phyloP scores from a whole-genome alignment of 768 basidiomycete genomes.

The Mycena galopus region DNA sequence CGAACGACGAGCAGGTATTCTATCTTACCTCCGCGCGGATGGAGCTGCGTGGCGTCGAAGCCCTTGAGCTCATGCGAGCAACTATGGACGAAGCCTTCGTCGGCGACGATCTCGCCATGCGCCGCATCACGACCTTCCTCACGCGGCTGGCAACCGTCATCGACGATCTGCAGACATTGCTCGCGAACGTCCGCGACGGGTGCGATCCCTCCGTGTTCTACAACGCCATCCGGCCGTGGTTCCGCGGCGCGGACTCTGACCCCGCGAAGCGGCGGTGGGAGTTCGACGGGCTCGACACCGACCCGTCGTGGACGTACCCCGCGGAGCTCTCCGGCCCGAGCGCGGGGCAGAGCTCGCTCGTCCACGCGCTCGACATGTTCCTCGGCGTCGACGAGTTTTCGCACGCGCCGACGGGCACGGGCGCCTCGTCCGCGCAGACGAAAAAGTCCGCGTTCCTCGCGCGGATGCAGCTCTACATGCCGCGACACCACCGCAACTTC shows the following conservation, averaged over 20 bases:
- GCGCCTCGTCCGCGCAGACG: constrained; percentile 31
- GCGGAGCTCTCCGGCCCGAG: constrained; percentile 80
- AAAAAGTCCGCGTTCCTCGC: constrained; percentile 65
- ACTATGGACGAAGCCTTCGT: constrained; percentile 93
- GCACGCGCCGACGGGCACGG: constrained; percentile 42
- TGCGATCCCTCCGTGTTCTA: constrained; percentile 84
- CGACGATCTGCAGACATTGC: constrained; percentile 68
- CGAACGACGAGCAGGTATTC: constrained; percentile 87
- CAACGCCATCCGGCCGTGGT: constrained; percentile 83
- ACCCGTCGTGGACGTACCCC: constrained; percentile 57
- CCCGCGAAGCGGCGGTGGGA: constrained; percentile 59
- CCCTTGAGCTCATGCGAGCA: constrained; percentile 86
- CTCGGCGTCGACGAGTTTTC: constrained; percentile 73
- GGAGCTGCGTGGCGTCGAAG: constrained; percentile 87
- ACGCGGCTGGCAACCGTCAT: constrained; percentile 73
- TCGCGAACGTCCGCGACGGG: constrained; percentile 74
- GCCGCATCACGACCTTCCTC: constrained; percentile 76
- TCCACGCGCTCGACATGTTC: constrained; percentile 81
- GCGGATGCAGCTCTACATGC: constrained; percentile 88
- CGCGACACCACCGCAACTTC: constrained; percentile 83
- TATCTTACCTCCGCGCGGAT: constrained; percentile 89
- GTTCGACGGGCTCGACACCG: constrained; percentile 72
- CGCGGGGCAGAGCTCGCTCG: constrained; percentile 85
- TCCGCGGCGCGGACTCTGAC: constrained; percentile 76
- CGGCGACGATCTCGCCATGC: constrained; percentile 72